These are phyloP conservation scores for Volvariella volvacea DNA, from an alignment of 1,284 basidiomycete genomes.

Conservation along the genomic window DNA sequence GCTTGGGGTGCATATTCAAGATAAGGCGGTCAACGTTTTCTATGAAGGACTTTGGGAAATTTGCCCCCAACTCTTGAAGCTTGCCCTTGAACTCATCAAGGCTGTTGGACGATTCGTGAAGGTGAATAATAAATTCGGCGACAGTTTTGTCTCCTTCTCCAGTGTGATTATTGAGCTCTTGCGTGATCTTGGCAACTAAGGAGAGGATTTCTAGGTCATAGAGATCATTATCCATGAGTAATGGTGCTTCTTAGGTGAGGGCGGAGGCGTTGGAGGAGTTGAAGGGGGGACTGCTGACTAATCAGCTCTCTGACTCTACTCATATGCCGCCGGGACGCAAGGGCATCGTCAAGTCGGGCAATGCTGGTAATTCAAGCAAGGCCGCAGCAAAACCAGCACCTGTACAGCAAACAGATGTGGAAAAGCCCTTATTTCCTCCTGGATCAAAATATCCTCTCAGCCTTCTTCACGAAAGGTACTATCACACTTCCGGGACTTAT, in stretches of 20 bases:
- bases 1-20: conserved; percentile 91
- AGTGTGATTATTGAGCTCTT: conserved; percentile 86
- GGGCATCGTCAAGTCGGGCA: conserved; percentile 80
- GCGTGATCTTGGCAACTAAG: conserved; percentile 81
- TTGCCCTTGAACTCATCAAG: conserved; percentile 78
- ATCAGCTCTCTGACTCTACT: conserved; percentile 1
- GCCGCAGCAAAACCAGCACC: conserved; percentile 19
- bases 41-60: conserved; percentile 86
- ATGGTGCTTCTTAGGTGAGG: neutral
- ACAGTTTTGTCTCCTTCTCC: conserved; percentile 85
- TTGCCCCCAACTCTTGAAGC: conserved; percentile 76
- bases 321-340: conserved; percentile 57
- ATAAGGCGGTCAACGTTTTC: conserved; percentile 94
- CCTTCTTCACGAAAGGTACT: conserved; percentile 69
- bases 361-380: conserved; percentile 80
- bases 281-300: conserved; percentile 6
- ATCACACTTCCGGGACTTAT: neutral
- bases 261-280: too few species aligned
- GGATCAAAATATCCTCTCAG: conserved; percentile 79
- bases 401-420: conserved; percentile 19
- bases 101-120: conserved; percentile 79
- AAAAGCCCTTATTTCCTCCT: conserved; percentile 66
- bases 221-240: conserved; percentile 72
- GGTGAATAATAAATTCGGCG: conserved; percentile 91
- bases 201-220: conserved; percentile 90